Base-by-base conservation (phyloP, 139 green algal genomes). In the Closterium sp. region DNA sequence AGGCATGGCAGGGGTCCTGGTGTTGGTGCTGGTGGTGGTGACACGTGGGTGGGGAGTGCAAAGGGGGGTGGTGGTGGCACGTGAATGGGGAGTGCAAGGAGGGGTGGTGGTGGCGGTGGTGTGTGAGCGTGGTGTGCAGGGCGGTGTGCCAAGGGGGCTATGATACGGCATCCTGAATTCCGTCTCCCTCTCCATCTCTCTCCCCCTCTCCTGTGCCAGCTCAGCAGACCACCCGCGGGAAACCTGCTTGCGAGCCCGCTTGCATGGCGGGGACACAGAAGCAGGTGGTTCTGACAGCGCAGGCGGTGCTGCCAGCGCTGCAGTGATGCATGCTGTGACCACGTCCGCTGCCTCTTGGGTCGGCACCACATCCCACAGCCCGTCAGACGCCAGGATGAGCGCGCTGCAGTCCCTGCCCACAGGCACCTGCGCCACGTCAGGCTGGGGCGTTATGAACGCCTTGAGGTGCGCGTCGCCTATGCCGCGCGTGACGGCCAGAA, bases 281-380 rank as follows among this genome's bases (percentile, higher is more conserved):
- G 55, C 12, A 28, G 55, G 12, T 3, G 55, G 55, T 5, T 19
- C 55, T 19, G 25, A 19, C 55, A 76, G 12, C 5, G 55, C 55
- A 76, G 55, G 25, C 5, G 0, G 16, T 76, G 0, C 55, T 76
- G 55, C 55, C 55, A 76, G 4, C 9, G 55, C 55, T 28, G 55
- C 16, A 0, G 16, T 19, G 10, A 76, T 19, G 25, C 55, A 76
- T 28, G 55, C 55, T 12, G 10, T 28, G 55, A 76, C 55, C 55
- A 76, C 55, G 55, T 76, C 55, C 23, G 55, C 55, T 3, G 7
- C 55, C 4, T 76, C 55, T 76, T 76, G 55, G 16, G 16, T 16
- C 1, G 55, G 1, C 55, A 96, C 94, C 3, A 96, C 95, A 66
- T 96, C 94, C 95, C 95, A 96, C 25, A 96, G 92, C 2, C 95